Conservation (phyloP, 2,329 filamentous ascomycete genomes). For the Cordyceps javanica region DNA sequence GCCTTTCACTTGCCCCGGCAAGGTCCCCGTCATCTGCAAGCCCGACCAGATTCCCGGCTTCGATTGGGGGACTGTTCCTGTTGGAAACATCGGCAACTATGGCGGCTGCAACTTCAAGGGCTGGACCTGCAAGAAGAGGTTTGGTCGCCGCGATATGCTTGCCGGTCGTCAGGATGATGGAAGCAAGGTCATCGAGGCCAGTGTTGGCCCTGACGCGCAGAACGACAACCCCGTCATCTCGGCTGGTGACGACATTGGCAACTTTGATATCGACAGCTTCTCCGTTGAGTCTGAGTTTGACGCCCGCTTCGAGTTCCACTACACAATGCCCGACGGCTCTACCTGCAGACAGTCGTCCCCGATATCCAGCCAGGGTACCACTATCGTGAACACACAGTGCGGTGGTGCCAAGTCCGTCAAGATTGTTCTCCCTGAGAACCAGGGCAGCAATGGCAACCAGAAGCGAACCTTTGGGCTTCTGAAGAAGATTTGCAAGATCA, state of each 20-base stretch:
- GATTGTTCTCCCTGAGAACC: slow-evolving; percentile 50
- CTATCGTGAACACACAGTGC: slow-evolving; percentile 79
- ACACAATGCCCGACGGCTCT: slow-evolving; percentile 76
- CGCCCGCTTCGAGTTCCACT: slow-evolving; percentile 77
- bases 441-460: slow-evolving; percentile 4
- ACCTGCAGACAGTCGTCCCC: slow-evolving; percentile 70
- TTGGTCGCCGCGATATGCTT: slow-evolving; percentile 48
- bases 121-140: slow-evolving; percentile 60
- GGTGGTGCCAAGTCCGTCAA: slow-evolving; percentile 81
- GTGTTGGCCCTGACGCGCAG: slow-evolving; percentile 34
- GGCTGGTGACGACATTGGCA: slow-evolving; percentile 26
- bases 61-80: slow-evolving; percentile 59
- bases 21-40: slow-evolving; percentile 72
- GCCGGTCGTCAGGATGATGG: slow-evolving; percentile 45
- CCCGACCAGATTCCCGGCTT: slow-evolving; percentile 64
- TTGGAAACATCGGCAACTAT: slow-evolving; percentile 59
- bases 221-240: slow-evolving; percentile 27
- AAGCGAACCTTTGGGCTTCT: slow-evolving; percentile 47
- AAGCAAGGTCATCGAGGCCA: slow-evolving; percentile 56
- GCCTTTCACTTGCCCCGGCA: slow-evolving; percentile 61
- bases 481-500: slow-evolving; percentile 60
- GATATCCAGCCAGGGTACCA: slow-evolving; percentile 62
- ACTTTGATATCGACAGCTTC: slow-evolving; percentile 72
- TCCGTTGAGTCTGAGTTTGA: slow-evolving; percentile 69
- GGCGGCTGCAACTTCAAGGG: slow-evolving; percentile 69